A percentile compares a stretch with the other conserved stretches of the same genome.
Evolutionary conservation across 2,329 filamentous ascomycete species (phyloP).

Genomic region (Cryphonectria carpinicola): DNA sequence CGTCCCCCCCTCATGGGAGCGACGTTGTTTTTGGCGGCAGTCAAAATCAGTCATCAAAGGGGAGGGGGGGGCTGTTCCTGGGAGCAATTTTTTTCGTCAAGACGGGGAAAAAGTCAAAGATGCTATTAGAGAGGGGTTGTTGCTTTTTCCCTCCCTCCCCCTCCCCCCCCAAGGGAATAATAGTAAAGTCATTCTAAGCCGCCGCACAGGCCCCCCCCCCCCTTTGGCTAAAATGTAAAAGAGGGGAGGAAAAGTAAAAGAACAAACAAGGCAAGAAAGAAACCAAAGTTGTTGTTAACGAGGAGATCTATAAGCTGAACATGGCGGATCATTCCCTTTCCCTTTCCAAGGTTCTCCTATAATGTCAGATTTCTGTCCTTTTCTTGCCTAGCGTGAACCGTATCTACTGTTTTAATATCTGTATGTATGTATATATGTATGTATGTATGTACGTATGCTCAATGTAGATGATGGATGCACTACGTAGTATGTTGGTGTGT

Average conservation of each 20-base stretch:
- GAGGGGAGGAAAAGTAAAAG: not conserved
- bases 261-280: not conserved
- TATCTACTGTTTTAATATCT: not conserved
- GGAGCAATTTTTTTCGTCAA: not conserved
- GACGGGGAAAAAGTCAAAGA: too few relatives aligned
- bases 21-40: not conserved
- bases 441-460: too few relatives aligned
- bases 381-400: not conserved
- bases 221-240: not conserved
- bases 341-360: not conserved
- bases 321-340: not conserved
- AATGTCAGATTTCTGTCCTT: not conserved
- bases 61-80: not conserved
- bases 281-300: too few relatives aligned
- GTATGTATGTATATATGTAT: not conserved
- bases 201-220: not conserved
- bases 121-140: too few relatives aligned
- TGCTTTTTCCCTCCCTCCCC: too few relatives aligned
- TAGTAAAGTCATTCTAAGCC: not conserved
- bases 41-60: not conserved
- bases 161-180: too few relatives aligned
- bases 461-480: too few relatives aligned
- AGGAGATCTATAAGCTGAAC: not conserved
- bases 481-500: too few relatives aligned
- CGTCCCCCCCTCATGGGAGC: not conserved